A percentile compares a stretch with the other conserved stretches of the same genome.
phyloP scores from a whole-genome alignment of 108 stramenopile species.

The Cylindrotheca fusiformis region DNA sequence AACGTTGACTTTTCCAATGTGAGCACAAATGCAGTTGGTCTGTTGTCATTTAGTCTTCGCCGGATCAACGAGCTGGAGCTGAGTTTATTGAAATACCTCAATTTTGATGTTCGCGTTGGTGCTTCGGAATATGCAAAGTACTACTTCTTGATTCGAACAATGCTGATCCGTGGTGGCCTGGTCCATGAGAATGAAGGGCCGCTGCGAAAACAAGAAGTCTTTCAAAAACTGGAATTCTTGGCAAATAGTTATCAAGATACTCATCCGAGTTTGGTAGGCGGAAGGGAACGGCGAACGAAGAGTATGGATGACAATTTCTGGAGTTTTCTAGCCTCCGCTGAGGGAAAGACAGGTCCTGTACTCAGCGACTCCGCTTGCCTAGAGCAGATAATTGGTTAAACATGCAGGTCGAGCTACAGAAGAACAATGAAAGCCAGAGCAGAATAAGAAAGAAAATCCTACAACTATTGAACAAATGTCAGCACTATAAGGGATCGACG shows the following conservation, averaged over 20 bases:
- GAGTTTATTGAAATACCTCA: conserved; percentile 56
- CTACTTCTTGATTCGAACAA: conserved; percentile 90
- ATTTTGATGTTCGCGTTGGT: conserved; percentile 88
- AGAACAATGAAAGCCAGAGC: too few species aligned
- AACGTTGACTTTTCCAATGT: conserved; percentile 89
- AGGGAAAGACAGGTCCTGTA: conserved; percentile 18
- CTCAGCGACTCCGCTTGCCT: conserved; percentile 41
- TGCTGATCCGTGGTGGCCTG: conserved; percentile 77
- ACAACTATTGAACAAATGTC: too few species aligned
- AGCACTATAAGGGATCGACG: too few species aligned
- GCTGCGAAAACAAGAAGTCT: conserved; percentile 16
- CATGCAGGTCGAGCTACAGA: too few species aligned
- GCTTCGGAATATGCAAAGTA: conserved; percentile 96
- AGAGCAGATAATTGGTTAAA: conserved; percentile 40
- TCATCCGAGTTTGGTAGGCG: neutral
- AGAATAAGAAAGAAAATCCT: too few species aligned
- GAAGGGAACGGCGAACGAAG: conserved; percentile 14
- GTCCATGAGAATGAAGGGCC: conserved; percentile 25
- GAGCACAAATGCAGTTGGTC: conserved; percentile 33
- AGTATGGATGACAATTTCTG: conserved; percentile 26
- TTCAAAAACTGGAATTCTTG: conserved; percentile 2
- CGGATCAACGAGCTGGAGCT: conserved; percentile 94
- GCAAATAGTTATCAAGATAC: neutral
- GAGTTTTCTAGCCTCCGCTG: neutral
- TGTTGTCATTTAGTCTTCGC: conserved; percentile 65